A percentile compares a stretch with the other conserved stretches of the same genome.
Conservation (phyloP, 2,329 filamentous ascomycete species). For the Botryotinia globosa region DNA sequence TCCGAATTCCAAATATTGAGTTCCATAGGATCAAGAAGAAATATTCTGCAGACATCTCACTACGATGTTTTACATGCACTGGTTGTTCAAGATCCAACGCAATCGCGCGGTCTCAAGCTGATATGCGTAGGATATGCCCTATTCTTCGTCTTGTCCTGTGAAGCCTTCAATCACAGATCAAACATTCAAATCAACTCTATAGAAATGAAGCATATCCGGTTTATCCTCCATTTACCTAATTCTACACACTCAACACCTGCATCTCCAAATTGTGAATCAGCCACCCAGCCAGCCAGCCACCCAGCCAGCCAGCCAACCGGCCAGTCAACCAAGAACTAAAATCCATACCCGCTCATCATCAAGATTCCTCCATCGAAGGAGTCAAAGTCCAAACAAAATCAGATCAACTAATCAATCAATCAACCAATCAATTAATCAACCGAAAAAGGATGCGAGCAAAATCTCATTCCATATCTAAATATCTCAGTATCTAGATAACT, state of each 20-base stretch:
- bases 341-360: background rate
- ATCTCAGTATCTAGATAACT: background rate
- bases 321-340: no score
- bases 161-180: background rate
- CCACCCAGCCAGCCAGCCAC: background rate
- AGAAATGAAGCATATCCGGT: background rate
- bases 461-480: background rate
- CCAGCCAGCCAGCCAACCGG: background rate
- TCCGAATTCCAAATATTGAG: background rate
- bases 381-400: background rate
- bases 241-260: background rate
- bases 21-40: background rate
- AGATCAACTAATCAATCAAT: no score
- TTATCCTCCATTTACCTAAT: background rate
- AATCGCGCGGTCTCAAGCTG: no score
- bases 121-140: no score
- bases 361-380: background rate
- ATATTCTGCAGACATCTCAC: background rate
- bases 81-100: background rate
- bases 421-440: no score
- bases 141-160: background rate
- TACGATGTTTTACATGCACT: accelerated
- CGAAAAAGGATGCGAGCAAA: background rate
- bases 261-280: background rate
- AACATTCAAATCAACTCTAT: no score